phyloP scores from a whole-genome alignment of 2,329 filamentous ascomycete genomes.

The Cercospora sp. region DNA sequence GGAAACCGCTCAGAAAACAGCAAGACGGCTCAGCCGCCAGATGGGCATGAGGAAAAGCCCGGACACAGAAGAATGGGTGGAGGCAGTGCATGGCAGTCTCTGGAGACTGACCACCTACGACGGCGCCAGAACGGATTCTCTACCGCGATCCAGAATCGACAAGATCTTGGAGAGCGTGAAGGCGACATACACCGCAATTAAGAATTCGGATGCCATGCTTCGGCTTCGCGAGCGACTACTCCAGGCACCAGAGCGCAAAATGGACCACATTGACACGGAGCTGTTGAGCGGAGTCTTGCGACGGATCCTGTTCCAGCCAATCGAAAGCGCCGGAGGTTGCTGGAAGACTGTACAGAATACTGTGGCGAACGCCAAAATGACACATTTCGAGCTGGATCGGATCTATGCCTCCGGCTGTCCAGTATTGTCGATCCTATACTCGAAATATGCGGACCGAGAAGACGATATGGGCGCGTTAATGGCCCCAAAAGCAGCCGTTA shows the following conservation, averaged over 20 bases:
- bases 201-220: background rate
- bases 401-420: background rate
- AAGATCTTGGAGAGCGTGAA: background rate
- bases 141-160: background rate
- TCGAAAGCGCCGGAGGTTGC: background rate
- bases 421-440: background rate
- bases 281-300: background rate
- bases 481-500: background rate
- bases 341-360: background rate
- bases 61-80: background rate
- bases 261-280: background rate
- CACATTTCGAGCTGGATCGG: background rate
- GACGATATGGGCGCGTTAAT: background rate
- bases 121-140: background rate
- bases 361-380: background rate
- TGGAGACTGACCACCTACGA: background rate
- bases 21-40: background rate
- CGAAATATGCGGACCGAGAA: conserved; percentile 2
- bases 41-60: background rate
- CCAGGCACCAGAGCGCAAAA: background rate
- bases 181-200: background rate
- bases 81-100: background rate
- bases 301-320: background rate
- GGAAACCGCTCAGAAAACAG: background rate
- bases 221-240: conserved; percentile 4